A percentile compares a stretch with the other conserved stretches of the same genome.
Conservation (phyloP, 1,139 yeast genomes). For the Scheffersomyces lignicola region DNA sequence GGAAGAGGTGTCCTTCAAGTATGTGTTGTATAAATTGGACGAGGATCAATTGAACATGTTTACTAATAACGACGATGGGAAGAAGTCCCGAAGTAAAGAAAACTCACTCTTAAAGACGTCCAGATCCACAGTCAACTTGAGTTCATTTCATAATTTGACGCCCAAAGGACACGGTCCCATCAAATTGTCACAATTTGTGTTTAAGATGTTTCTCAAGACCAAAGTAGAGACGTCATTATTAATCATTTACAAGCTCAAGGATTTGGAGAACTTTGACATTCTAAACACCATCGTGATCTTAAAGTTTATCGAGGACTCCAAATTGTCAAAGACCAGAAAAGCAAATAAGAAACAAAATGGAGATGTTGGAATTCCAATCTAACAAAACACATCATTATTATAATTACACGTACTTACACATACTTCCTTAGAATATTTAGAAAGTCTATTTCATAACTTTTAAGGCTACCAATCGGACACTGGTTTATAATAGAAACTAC, state of each 20-base stretch:
- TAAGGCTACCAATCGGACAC: slow-evolving; percentile 6
- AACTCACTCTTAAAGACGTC: background rate
- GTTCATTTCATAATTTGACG: background rate
- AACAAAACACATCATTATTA: too few species aligned
- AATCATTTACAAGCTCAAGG: background rate
- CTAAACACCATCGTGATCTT: background rate
- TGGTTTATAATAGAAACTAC: slow-evolving; percentile 25
- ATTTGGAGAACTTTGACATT: background rate
- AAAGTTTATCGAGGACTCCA: background rate
- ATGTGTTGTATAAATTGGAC: slow-evolving; percentile 1
- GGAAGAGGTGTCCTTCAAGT: background rate
- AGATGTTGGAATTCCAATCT: too few species aligned
- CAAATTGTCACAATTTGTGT: slow-evolving; percentile 2
- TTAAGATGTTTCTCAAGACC: background rate
- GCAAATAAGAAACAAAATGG: too few species aligned
- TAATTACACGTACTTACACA: too few species aligned
- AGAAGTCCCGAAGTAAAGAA: background rate
- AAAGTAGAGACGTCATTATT: background rate
- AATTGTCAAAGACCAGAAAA: too few species aligned
- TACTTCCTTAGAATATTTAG: slow-evolving; percentile 7
- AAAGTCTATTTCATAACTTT: slow-evolving; percentile 10
- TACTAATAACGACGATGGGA: background rate
- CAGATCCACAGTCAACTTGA: background rate
- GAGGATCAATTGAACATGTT: slow-evolving; percentile 1
- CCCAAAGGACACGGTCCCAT: background rate